Conservation (phyloP, 225 moss, liverwort and hornwort genomes). For the Bryum argenteum region DNA sequence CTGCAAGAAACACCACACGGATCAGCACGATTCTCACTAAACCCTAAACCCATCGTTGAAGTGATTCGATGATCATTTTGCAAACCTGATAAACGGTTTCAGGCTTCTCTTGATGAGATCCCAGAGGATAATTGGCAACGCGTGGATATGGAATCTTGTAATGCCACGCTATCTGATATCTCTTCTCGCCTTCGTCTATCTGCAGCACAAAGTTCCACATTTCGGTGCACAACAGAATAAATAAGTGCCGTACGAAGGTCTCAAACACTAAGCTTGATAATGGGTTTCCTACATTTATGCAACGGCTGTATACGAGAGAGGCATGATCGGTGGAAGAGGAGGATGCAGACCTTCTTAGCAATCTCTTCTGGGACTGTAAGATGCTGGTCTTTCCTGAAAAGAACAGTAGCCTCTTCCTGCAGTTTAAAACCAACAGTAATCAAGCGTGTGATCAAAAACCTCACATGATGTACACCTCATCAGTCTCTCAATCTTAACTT, state of each 20-base stretch:
- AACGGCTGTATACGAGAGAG: no score
- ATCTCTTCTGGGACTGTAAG: constrained; percentile 61
- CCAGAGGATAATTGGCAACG: constrained; percentile 79
- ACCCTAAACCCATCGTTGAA: no score
- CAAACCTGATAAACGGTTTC: constrained; percentile 69
- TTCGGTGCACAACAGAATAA: no score
- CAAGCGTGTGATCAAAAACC: no score
- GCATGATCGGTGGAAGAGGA: no score
- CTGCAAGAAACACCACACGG: constrained; percentile 38
- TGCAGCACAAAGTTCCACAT: constrained; percentile 27
- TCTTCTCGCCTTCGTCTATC: constrained; percentile 90
- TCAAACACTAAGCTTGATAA: no score
- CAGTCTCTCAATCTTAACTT: no score
- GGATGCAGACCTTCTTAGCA: constrained; percentile 57
- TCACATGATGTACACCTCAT: no score
- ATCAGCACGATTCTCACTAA: not conserved
- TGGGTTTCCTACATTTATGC: no score
- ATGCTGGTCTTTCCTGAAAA: constrained; percentile 62
- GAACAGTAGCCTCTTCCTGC: constrained; percentile 70
- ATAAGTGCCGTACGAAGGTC: no score
- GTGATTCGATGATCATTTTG: not conserved
- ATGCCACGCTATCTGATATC: constrained; percentile 93
- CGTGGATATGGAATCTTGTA: constrained; percentile 98
- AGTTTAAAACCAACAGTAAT: constrained; percentile 16
- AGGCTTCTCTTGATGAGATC: constrained; percentile 76